Conservation (phyloP, 2,329 filamentous ascomycete species). For the Colletotrichum falcatum region DNA sequence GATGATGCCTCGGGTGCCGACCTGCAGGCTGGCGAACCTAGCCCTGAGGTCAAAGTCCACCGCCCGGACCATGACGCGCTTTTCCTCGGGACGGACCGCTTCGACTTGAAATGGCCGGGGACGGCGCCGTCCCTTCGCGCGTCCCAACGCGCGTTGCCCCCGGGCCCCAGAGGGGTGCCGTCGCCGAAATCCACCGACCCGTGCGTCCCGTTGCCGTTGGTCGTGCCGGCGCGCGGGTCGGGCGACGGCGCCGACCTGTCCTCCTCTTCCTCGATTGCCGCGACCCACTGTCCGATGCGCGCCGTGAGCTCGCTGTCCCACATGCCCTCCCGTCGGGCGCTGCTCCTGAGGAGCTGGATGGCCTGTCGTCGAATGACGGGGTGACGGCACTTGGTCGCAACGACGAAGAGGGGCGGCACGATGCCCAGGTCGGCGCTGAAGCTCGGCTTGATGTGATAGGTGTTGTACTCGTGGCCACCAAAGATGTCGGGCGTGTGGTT, state of each 20-base stretch:
- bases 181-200: constrained; percentile 52
- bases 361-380: constrained; percentile 68
- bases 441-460: constrained; percentile 67
- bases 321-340: constrained; percentile 74
- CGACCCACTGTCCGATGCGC: constrained; percentile 67
- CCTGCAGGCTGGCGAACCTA: constrained; percentile 61
- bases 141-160: constrained; percentile 59
- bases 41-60: constrained; percentile 69
- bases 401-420: constrained; percentile 72
- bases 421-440: constrained; percentile 75
- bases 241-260: constrained; percentile 44
- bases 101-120: constrained; percentile 40
- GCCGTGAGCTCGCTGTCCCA: constrained; percentile 74
- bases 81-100: constrained; percentile 60
- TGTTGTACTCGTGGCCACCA: constrained; percentile 56
- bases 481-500: constrained; percentile 52
- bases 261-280: constrained; percentile 65
- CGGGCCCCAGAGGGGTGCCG: constrained; percentile 51
- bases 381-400: constrained; percentile 75
- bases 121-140: constrained; percentile 44
- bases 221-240: constrained; percentile 45
- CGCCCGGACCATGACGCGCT: constrained; percentile 66
- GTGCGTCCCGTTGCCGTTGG: constrained; percentile 42
- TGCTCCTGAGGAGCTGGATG: constrained; percentile 69
- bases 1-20: constrained; percentile 66